Conservation (phyloP, 306 rosid genomes). For the Cyclanthera cordifolia region DNA sequence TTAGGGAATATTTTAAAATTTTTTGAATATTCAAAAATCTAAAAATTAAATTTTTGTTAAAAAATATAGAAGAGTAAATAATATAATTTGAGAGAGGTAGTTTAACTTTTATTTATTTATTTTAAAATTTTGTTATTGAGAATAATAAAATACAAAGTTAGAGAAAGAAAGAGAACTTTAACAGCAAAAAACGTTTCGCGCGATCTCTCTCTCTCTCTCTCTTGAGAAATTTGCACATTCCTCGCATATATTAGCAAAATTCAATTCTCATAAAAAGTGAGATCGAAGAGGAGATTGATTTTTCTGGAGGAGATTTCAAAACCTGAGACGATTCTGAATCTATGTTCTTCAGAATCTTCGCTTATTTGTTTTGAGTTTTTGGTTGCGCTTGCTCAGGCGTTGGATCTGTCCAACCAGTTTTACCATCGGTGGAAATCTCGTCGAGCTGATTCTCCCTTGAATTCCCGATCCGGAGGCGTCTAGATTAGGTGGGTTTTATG, state of each 20-base stretch:
- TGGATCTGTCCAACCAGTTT: conserved; percentile 31
- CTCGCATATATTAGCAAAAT: conserved; percentile 29
- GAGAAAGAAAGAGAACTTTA: neutral
- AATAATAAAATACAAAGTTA: neutral
- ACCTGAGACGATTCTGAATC: conserved; percentile 4
- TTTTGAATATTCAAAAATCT: too few species aligned
- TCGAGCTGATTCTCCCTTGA: conserved; percentile 19
- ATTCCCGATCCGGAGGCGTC: conserved; percentile 28
- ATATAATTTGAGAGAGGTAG: too few species aligned
- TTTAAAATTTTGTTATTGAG: neutral
- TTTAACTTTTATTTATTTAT: too few species aligned
- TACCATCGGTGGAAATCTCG: neutral
- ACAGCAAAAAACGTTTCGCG: conserved; percentile 9
- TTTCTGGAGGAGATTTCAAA: neutral
- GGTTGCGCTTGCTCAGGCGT: conserved; percentile 18
- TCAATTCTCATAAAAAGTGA: conserved; percentile 9
- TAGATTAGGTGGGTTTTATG: conserved; percentile 23
- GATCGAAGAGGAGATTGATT: conserved; percentile 10
- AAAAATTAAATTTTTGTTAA: too few species aligned
- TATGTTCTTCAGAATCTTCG: neutral
- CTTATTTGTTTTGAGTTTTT: neutral
- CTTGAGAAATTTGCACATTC: conserved; percentile 32
- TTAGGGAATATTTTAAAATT: too few species aligned
- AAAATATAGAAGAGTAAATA: too few species aligned
- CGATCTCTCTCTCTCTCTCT: conserved; percentile 5